Percentiles rank a stretch among this genome's conserved stretches.
These are phyloP conservation scores for Stromatinia cepivora DNA, from an alignment of 2,329 filamentous ascomycete genomes.

Conservation along the genomic window DNA sequence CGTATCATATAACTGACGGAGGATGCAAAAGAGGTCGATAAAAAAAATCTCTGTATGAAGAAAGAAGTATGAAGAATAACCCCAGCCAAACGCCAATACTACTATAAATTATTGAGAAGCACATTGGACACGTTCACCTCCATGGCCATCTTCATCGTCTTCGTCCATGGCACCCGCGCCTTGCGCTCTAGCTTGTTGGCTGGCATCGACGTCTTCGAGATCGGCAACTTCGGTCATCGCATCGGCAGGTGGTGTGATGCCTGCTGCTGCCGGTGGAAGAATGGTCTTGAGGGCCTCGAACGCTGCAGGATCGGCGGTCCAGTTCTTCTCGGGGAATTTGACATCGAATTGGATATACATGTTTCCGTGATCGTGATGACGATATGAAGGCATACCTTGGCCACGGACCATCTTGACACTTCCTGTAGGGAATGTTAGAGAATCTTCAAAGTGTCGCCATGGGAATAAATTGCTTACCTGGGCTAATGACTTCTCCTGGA, in stretches of 20 bases:
- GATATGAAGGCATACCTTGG: conserved; percentile 95
- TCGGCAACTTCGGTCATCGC: conserved; percentile 89
- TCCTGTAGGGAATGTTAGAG: conserved; percentile 53
- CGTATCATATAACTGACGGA: conserved; percentile 23
- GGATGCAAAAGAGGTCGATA: conserved; percentile 21
- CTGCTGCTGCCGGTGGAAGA: conserved; percentile 67
- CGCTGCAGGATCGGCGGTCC: conserved; percentile 64
- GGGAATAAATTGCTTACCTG: conserved; percentile 60
- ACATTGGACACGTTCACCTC: conserved; percentile 80
- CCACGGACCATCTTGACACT: conserved; percentile 91
- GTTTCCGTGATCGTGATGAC: conserved; percentile 94
- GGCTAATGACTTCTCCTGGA: conserved; percentile 91
- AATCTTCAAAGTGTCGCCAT: conserved; percentile 30
- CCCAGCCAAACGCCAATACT: conserved; percentile 25
- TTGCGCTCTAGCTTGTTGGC: conserved; percentile 66
- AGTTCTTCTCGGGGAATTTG: conserved; percentile 86
- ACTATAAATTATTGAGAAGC: conserved; percentile 68
- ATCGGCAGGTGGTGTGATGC: conserved; percentile 70
- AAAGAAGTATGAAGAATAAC: conserved; percentile 5
- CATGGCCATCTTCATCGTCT: conserved; percentile 75
- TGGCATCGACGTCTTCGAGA: conserved; percentile 79
- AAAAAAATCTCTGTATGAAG: conserved; percentile 18
- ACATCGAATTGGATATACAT: conserved; percentile 97
- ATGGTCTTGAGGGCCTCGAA: conserved; percentile 80
- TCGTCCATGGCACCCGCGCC: conserved; percentile 68